These are phyloP conservation scores for Sporothrix schenckii DNA, from an alignment of 2,329 filamentous ascomycete genomes.

Conservation along the genomic window DNA sequence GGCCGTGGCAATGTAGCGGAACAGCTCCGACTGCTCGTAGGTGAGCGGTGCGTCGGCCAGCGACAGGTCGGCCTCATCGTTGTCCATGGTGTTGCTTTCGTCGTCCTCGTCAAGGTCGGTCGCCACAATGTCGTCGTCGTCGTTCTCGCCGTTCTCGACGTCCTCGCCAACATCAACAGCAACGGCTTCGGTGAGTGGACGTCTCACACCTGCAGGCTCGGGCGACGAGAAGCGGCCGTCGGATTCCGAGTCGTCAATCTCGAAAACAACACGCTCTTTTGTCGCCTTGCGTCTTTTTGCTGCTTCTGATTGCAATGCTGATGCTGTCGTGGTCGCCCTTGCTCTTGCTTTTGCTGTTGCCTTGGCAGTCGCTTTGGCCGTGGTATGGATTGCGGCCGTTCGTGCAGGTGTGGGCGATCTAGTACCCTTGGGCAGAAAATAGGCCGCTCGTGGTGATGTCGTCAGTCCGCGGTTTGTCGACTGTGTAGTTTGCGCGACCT, in stretches of 20 bases:
- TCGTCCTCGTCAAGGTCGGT: constrained; percentile 41
- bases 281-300: constrained; percentile 35
- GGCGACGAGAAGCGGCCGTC: constrained; percentile 48
- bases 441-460: not conserved
- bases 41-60: constrained; percentile 43
- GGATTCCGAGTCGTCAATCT: constrained; percentile 35
- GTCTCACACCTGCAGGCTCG: constrained; percentile 2
- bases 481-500: not conserved
- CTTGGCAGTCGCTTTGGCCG: constrained; percentile 22
- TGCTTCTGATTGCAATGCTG: constrained; percentile 26
- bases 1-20: constrained; percentile 58
- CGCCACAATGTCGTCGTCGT: not conserved
- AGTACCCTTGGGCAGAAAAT: not conserved
- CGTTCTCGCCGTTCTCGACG: not conserved
- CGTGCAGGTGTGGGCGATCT: not conserved
- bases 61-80: constrained; percentile 49
- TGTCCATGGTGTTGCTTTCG: constrained; percentile 44
- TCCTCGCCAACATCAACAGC: constrained; percentile 40
- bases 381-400: not conserved
- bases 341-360: constrained; percentile 8
- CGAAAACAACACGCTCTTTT: constrained; percentile 37
- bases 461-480: not conserved
- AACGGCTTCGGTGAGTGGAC: constrained; percentile 47
- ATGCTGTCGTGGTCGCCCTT: not conserved
- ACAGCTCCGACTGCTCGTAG: constrained; percentile 51